Base-by-base conservation (phyloP, 352 stramenopile species). In the Globisporangium nunn region DNA sequence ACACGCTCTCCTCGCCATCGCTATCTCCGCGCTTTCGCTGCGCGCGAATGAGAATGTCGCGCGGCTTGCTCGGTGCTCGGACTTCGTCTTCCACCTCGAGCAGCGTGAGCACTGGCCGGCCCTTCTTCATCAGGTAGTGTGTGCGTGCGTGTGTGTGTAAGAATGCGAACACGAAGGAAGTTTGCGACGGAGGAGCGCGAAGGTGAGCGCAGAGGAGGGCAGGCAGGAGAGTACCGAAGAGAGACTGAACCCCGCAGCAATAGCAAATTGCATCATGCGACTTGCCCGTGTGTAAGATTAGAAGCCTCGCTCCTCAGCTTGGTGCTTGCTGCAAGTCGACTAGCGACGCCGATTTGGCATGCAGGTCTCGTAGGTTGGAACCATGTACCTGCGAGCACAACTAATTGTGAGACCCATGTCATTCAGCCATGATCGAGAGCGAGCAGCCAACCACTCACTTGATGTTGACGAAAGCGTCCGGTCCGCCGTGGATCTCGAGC, bases 311-410 rank as follows among this genome's bases (percentile, higher is more conserved):
- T 40, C 7, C 35, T 10, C 7, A 40, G 35, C 35, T 11, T 23
- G 0, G 31, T 37, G 41, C 33, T 58, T 31, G 37, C 18, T 58
- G 39, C 31, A 18, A 14, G 23, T 18, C 31, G 31, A 41, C 8
- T 59, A 64, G 12, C 58, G 45, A 37, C 18, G 37, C 6, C 41
- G 47, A 6, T 56, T 66, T 51, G 79, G 64, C 43, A 81, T 70
- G 63, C 91, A 96, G 72, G 85, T 96, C 71, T 98, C 88, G 64
- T 98, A 98, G 5, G 95, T 96, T 8, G 95, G 95, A 30, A 98
- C 88, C 74, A 98, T 93, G 66, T 98, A 98, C 84, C 90, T 61
- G 64, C 0, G 43, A 48, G 43, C 10, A 11, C 6, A 15, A 14
- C 2, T 4, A 28, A 28, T 15, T 28, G 41, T 47, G 5, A 48